Evolutionary conservation across 768 basidiomycete genomes (phyloP).

Genomic region (Leccinellum luteum): DNA sequence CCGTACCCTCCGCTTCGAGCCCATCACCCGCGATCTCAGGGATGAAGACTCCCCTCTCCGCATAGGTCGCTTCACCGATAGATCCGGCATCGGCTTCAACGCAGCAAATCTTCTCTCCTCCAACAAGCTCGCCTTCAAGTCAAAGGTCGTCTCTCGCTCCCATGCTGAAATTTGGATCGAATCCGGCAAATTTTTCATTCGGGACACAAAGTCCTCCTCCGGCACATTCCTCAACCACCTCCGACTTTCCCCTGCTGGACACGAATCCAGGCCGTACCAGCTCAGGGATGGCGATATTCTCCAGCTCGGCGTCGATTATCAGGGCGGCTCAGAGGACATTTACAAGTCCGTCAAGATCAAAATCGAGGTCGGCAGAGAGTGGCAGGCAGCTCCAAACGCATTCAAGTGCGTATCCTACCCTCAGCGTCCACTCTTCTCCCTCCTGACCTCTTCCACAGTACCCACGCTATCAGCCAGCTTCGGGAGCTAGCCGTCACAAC

Average conservation of each 20-base stretch:
- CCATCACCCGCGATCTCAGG: slow-evolving; percentile 81
- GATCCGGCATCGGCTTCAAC: slow-evolving; percentile 62
- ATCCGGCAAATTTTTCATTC: slow-evolving; percentile 72
- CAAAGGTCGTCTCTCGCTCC: slow-evolving; percentile 90
- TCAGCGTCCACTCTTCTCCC: not conserved
- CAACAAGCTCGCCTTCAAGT: slow-evolving; percentile 90
- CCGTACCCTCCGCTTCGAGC: slow-evolving; percentile 87
- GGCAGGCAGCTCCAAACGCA: slow-evolving; percentile 84
- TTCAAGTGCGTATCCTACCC: slow-evolving; percentile 59
- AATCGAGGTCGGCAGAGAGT: slow-evolving; percentile 85
- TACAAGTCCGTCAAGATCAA: slow-evolving; percentile 97
- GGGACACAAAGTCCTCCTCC: slow-evolving; percentile 84
- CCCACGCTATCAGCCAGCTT: slow-evolving; percentile 78
- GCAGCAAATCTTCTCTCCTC: slow-evolving; percentile 67
- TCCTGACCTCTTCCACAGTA: slow-evolving; percentile 37
- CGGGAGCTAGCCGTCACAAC: slow-evolving; percentile 56
- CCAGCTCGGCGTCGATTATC: slow-evolving; percentile 96
- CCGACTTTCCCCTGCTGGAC: slow-evolving; percentile 77
- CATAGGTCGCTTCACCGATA: slow-evolving; percentile 94
- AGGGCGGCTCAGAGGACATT: slow-evolving; percentile 95
- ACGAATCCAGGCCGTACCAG: slow-evolving; percentile 71
- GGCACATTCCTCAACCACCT: slow-evolving; percentile 98
- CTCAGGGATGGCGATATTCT: slow-evolving; percentile 93
- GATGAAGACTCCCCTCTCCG: slow-evolving; percentile 70
- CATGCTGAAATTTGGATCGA: slow-evolving; percentile 96